Percentiles rank a stretch among this genome's conserved stretches.
Conservation (phyloP, 1,284 basidiomycete genomes). For the Grifola frondosa region DNA sequence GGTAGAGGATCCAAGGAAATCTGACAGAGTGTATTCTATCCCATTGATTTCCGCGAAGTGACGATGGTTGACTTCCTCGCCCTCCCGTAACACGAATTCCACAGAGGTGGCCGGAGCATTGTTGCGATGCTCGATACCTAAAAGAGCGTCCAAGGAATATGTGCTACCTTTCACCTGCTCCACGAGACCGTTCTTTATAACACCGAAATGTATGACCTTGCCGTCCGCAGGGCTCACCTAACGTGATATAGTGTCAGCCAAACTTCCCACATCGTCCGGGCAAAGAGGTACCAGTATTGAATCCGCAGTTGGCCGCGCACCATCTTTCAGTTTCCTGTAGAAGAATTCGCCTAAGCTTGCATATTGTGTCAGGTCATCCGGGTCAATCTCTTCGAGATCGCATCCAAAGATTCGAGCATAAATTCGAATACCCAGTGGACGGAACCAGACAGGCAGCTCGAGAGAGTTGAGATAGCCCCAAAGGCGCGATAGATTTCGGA, state of each 20-base stretch:
- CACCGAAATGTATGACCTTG: constrained; percentile 89
- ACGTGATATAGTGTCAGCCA: background rate
- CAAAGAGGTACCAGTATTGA: constrained; percentile 64
- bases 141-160: constrained; percentile 91
- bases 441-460: constrained; percentile 92
- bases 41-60: constrained; percentile 97
- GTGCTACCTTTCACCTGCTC: constrained; percentile 99
- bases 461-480: constrained; percentile 96
- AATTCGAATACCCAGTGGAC: constrained; percentile 84
- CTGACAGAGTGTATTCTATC: constrained; percentile 90
- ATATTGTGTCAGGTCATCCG: constrained; percentile 76
- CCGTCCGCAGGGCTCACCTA: constrained; percentile 95
- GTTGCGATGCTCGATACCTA: constrained; percentile 64
- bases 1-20: constrained; percentile 63
- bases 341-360: constrained; percentile 92
- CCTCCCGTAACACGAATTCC: constrained; percentile 45
- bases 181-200: constrained; percentile 78
- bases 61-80: constrained; percentile 71
- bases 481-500: constrained; percentile 89
- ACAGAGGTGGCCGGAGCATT: constrained; percentile 42
- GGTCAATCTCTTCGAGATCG: constrained; percentile 90
- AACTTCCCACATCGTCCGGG: background rate
- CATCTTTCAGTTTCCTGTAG: constrained; percentile 85
- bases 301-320: constrained; percentile 78
- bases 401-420: constrained; percentile 91